Base-by-base conservation (phyloP, 768 basidiomycete genomes). In the Macrolepiota albuminosa region DNA sequence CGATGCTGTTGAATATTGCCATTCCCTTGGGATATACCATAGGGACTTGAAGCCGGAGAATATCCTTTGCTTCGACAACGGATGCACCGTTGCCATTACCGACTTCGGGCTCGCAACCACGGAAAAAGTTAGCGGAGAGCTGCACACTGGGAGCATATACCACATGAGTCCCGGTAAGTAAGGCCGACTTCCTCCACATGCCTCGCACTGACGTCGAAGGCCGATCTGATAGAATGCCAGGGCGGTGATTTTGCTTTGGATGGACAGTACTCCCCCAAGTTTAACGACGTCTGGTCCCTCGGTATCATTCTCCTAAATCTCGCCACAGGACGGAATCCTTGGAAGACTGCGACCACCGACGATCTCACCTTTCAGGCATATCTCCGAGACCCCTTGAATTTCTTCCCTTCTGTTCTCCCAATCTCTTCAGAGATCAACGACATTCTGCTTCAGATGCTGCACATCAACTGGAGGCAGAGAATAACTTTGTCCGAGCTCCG, bases 31-130 rank as follows among this genome's bases (percentile, higher is more conserved):
- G 48, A 93, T 99, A 68, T 96, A 91, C 76, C 96, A 98, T 72
- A 91, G 96, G 48, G 96, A 98, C 72, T 77, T 99, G 69, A 99
- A 98, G 79, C 96, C 96, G 5, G 96, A 99, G 77, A 97, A 93
- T 71, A 85, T 97, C 59, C 79, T 98, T 49, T 95, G 93, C 73
- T 89, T 88, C 77, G 81, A 88, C 70, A 74, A 81, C 63, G 95
- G 94, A 51, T 77, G 81, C 64, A 80, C 84, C 54, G 83, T 97
- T 55, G 87, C 91, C 54, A 83, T 98, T 63, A 95, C 95, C 40
- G 96, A 98, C 75, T 98, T 98, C 72, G 96, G 96, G 26, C 83
- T 98, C 7, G 89, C 95, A 2, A 97, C 95, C 5, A 89, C 89
- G 24, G 93, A 96, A 63, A 84, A 83, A 69, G 78, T 84, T 57